A percentile compares a stretch with the other conserved stretches of the same genome.
Evolutionary conservation across 2,329 filamentous ascomycete genomes (phyloP).

Genomic region (Arthrobotrys sphaeroides): DNA sequence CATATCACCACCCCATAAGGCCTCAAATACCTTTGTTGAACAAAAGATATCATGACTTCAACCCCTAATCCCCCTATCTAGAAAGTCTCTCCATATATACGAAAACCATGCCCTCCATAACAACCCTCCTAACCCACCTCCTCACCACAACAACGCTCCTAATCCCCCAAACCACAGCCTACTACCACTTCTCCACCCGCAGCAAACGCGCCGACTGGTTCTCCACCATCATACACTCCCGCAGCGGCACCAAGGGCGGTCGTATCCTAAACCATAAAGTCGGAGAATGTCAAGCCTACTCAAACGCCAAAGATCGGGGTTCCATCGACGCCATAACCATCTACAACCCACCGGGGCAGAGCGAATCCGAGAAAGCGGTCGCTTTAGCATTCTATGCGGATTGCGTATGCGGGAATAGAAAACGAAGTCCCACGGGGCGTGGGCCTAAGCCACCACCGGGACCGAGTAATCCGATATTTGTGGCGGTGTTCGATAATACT

Average conservation of each 20-base stretch:
- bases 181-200: conserved; percentile 17
- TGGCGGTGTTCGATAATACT: conserved; percentile 18
- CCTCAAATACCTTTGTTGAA: no score
- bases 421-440: neutral
- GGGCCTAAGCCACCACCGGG: no score
- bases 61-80: neutral
- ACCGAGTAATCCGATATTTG: neutral
- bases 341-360: conserved; percentile 8
- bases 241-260: neutral
- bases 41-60: neutral
- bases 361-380: neutral
- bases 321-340: neutral
- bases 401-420: neutral
- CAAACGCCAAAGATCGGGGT: neutral
- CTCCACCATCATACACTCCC: neutral
- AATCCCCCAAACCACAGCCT: conserved; percentile 9
- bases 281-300: neutral
- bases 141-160: neutral
- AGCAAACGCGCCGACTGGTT: conserved; percentile 22
- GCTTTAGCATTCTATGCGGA: conserved; percentile 19
- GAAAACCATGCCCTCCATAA: neutral
- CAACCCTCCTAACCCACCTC: neutral
- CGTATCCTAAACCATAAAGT: neutral
- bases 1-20: no score
- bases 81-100: no score